phyloP scores from a whole-genome alignment of 305 asterid species.

The Solanum hybrid region DNA sequence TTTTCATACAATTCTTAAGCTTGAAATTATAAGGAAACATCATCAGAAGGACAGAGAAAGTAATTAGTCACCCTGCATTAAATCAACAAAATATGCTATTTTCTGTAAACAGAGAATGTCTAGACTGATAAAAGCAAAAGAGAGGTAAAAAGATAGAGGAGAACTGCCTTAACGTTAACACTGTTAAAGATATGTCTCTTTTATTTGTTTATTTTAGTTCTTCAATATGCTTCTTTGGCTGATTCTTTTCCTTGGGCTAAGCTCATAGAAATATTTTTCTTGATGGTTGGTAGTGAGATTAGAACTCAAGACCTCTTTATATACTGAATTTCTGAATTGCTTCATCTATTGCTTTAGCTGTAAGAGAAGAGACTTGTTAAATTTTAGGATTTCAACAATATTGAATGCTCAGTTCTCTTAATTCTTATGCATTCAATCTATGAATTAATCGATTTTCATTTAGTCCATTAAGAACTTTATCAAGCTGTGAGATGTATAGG shows the following conservation, averaged over 20 bases:
- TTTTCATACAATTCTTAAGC: not conserved
- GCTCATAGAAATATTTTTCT: not conserved
- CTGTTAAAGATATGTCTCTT: not conserved
- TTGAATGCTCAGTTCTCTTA: not conserved
- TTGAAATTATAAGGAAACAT: not conserved
- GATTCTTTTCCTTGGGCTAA: not conserved
- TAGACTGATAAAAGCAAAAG: not conserved
- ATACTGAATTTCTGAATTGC: not conserved
- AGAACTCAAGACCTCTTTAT: not conserved
- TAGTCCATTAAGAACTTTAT: not conserved
- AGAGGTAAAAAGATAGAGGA: not conserved
- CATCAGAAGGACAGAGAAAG: not conserved
- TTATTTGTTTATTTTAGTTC: not conserved
- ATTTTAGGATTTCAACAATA: not conserved
- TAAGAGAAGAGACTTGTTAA: not conserved
- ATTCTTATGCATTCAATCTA: not conserved
- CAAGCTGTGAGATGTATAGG: not conserved
- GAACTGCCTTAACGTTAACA: not conserved
- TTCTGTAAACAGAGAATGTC: not conserved
- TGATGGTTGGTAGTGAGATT: not conserved
- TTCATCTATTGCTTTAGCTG: not conserved
- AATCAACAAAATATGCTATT: not conserved
- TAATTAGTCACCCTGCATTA: not conserved
- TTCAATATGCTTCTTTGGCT: not conserved
- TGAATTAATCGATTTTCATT: not conserved